Evolutionary conservation across 768 basidiomycete species (phyloP).

Genomic region (Tubosaeta brunneosetosa): DNA sequence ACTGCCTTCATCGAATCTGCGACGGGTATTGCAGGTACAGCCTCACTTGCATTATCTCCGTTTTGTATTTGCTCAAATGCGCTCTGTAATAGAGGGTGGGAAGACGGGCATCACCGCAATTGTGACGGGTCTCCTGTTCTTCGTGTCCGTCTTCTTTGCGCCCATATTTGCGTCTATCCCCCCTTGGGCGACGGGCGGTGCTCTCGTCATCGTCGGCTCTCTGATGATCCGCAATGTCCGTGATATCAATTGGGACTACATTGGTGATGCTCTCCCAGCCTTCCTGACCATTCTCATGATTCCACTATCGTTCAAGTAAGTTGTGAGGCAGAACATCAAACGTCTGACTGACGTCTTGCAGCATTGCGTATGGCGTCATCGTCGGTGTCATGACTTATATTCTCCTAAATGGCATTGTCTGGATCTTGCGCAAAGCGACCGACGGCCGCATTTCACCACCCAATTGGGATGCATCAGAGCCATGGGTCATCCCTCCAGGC

Average conservation of each 20-base stretch:
- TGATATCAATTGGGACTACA: conserved; percentile 87
- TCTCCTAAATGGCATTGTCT: conserved; percentile 67
- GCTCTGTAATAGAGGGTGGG: conserved; percentile 59
- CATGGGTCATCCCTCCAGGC: conserved; percentile 70
- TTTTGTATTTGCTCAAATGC: conserved; percentile 6
- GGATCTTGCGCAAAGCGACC: conserved; percentile 48
- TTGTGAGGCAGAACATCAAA: neutral
- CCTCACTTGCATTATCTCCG: neutral
- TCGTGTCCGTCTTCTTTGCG: conserved; percentile 81
- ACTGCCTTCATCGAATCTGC: conserved; percentile 82
- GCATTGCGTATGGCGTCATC: conserved; percentile 88
- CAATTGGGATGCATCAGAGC: conserved; percentile 59
- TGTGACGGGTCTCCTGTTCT: conserved; percentile 68
- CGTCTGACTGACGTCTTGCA: conserved; percentile 25
- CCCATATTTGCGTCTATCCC: conserved; percentile 88
- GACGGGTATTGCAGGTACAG: conserved; percentile 66
- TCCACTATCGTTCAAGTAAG: conserved; percentile 72
- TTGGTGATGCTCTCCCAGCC: conserved; percentile 83
- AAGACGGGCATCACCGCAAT: conserved; percentile 83
- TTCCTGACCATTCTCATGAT: conserved; percentile 81
- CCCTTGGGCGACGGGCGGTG: conserved; percentile 83
- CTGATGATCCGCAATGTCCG: conserved; percentile 84
- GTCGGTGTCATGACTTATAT: conserved; percentile 70
- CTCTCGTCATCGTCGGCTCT: conserved; percentile 80
- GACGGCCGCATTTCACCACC: conserved; percentile 61